phyloP scores from a whole-genome alignment of 2,329 filamentous ascomycete genomes.

The Epichloe uncinata region DNA sequence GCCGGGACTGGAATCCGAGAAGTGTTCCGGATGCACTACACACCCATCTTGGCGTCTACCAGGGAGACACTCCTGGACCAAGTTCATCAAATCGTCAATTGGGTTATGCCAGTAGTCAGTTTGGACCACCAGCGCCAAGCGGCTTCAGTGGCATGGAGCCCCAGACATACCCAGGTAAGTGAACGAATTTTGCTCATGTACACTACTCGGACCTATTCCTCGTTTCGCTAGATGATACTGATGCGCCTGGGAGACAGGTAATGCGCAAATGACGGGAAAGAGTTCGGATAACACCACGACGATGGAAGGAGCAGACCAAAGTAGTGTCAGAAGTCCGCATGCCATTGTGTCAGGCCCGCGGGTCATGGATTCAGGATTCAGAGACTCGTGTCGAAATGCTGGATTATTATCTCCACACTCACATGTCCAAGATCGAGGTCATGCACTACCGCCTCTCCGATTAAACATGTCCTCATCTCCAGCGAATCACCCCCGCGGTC shows the following conservation, averaged over 20 bases:
- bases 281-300: constrained; percentile 32
- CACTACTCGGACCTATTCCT: background rate
- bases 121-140: constrained; percentile 18
- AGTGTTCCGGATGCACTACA: background rate
- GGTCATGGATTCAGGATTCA: constrained; percentile 26
- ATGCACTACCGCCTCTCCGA: constrained; percentile 25
- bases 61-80: constrained; percentile 9
- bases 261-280: constrained; percentile 10
- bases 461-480: background rate
- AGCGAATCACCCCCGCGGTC: constrained; percentile 39
- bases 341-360: constrained; percentile 33
- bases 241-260: background rate
- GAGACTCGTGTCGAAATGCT: constrained; percentile 23
- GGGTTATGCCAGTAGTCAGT: constrained; percentile 14
- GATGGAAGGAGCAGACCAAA: constrained; percentile 27
- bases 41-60: background rate
- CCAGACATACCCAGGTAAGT: constrained; percentile 38
- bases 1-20: constrained; percentile 1
- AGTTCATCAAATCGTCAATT: constrained; percentile 33
- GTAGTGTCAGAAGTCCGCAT: constrained; percentile 34
- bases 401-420: constrained; percentile 15
- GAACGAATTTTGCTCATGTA: background rate
- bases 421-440: constrained; percentile 28
- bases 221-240: background rate
- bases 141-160: constrained; percentile 36